Evolutionary conservation across 768 basidiomycete species (phyloP).

Genomic region (Boletus coccyginus): DNA sequence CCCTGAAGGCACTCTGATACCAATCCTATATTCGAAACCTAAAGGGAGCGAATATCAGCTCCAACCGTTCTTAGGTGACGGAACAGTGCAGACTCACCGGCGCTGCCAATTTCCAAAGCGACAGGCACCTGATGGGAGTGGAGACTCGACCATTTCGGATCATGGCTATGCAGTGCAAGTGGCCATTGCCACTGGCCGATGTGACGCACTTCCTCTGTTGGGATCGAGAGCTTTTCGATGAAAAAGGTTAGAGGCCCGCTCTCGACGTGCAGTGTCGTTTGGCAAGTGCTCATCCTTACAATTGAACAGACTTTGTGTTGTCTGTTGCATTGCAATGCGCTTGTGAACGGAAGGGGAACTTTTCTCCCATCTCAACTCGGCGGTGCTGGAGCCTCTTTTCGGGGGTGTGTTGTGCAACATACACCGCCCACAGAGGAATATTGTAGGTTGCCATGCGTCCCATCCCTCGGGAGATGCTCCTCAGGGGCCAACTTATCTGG

Average conservation of each 20-base stretch:
- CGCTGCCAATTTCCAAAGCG: background rate
- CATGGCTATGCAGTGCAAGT: conserved; percentile 6
- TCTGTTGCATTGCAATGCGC: background rate
- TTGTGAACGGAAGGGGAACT: background rate
- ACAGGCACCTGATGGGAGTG: background rate
- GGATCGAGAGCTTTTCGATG: conserved; percentile 5
- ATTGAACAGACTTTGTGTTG: background rate
- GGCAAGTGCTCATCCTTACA: background rate
- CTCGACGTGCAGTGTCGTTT: background rate
- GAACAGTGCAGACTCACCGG: background rate
- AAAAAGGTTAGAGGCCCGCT: conserved; percentile 3
- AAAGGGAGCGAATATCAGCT: background rate
- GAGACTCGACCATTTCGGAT: conserved; percentile 3
- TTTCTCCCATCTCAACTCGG: background rate
- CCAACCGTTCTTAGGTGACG: background rate
- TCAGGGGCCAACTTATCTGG: background rate
- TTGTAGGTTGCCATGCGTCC: too few species aligned
- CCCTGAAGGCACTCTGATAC: background rate
- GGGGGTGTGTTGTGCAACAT: background rate
- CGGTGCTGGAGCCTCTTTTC: background rate
- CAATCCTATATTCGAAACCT: background rate
- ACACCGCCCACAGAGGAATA: background rate
- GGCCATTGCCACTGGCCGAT: background rate
- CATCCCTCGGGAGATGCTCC: background rate
- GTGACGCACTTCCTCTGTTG: conserved; percentile 3